Evolutionary conservation across 2,329 filamentous ascomycete species (phyloP), one percentile per base, ranked within the genome.

Genomic region (Ophiosphaerella korrae): DNA sequence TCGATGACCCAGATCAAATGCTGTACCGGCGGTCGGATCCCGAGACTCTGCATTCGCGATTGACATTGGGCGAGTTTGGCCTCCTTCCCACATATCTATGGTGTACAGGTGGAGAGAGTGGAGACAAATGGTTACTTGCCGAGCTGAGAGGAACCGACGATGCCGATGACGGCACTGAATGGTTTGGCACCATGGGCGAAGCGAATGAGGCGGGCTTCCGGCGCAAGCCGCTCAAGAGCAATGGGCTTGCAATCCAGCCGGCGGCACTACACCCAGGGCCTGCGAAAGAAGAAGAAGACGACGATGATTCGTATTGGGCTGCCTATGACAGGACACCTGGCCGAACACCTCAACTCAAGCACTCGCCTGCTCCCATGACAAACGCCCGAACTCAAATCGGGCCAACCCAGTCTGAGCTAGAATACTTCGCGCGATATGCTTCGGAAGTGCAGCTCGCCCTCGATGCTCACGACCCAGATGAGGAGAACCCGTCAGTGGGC

Each of bases 291-390:
- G 58, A 63, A 1, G 83, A 86, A 0, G 85, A 85, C 0, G 87
- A 88, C 18, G 87, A 89, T 29, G 87, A 91, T 54, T 88, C 86
- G 61, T 93, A 93, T 72, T 93, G 89, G 89, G 87, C 89, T 86
- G 87, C 84, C 29, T 83, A 85, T 53, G 92, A 93, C 70, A 82
- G 83, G 23, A 90, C 74, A 12, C 87, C 88, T 1, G 67, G 65
- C 2, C 57, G 61, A 14, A 74, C 73, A 29, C 73, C 73, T 6
- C 57, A 63, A 24, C 74, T 78, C 18, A 84, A 87, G 64, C 79
- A 77, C 21, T 88, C 86, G 4, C 86, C 87, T 3, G 86, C 83
- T 11, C 87, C 87, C 1, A 60, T 62, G 13, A 55, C 68, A 62
- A 48, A 72, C 73, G 33, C 73, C 63, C 70, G 45, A 58, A 74